Conservation (phyloP, 192 early-diverging fungal genomes). For the Endogone sp. region DNA sequence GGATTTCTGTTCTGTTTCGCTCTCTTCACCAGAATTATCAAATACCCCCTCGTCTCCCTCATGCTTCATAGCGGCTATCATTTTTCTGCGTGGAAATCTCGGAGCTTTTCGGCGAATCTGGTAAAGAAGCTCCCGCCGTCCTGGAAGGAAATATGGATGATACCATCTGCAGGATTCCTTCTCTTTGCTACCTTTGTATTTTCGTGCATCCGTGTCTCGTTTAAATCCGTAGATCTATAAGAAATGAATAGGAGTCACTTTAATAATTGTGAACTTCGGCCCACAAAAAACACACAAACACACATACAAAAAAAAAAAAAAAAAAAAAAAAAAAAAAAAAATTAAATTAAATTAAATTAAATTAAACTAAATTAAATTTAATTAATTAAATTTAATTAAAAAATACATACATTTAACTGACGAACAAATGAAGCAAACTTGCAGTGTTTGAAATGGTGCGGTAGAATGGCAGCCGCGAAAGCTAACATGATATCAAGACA, state of each 20-base stretch:
- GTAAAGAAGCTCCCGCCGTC: conserved; percentile 34
- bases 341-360: too few relatives aligned
- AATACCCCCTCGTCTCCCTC: too few relatives aligned
- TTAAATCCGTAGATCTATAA: conserved; percentile 45
- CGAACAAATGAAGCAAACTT: conserved; percentile 48
- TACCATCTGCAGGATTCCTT: conserved; percentile 41
- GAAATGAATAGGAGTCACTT: too few relatives aligned
- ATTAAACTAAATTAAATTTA: too few relatives aligned
- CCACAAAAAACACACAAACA: too few relatives aligned
- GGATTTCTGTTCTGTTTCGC: too few relatives aligned
- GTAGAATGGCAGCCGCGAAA: conserved; percentile 39
- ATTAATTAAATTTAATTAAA: too few relatives aligned
- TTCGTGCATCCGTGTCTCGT: conserved; percentile 42
- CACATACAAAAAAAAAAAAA: too few relatives aligned
- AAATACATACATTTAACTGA: conserved; percentile 40
- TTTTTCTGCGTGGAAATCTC: conserved; percentile 25
- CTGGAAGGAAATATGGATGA: conserved; percentile 37
- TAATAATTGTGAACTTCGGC: too few relatives aligned
- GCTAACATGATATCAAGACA: conserved; percentile 14
- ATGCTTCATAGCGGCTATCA: too few relatives aligned
- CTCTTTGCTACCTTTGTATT: conserved; percentile 40
- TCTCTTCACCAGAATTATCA: too few relatives aligned
- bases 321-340: too few relatives aligned
- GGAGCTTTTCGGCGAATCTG: conserved; percentile 35
- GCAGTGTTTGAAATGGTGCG: conserved; percentile 43